Evolutionary conservation across 1,284 basidiomycete genomes (phyloP).

Genomic region (Trametes hirsuta): DNA sequence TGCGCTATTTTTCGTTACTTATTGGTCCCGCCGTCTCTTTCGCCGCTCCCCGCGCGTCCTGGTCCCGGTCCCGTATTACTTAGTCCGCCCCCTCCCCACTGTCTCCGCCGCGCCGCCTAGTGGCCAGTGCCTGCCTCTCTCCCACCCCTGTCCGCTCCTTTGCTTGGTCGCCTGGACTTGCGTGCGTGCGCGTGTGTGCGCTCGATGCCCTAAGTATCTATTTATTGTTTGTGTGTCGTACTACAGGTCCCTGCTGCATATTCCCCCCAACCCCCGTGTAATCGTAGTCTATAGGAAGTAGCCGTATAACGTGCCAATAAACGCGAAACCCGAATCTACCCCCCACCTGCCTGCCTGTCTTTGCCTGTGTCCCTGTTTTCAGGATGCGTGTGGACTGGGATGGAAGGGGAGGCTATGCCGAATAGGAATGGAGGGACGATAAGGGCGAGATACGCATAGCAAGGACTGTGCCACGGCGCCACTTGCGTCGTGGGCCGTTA

Average conservation of each 20-base stretch:
- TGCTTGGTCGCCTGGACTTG: slow-evolving; percentile 23
- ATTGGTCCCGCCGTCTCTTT: slow-evolving; percentile 26
- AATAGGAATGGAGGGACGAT: no score
- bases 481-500: slow-evolving; percentile 12
- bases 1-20: slow-evolving; percentile 33
- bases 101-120: neutral
- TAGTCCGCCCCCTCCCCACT: neutral
- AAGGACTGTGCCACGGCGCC: neutral
- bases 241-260: slow-evolving; percentile 29
- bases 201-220: slow-evolving; percentile 24
- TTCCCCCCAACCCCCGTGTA: slow-evolving; percentile 25
- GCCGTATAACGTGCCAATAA: slow-evolving; percentile 29
- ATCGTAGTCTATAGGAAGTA: slow-evolving; percentile 35
- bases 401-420: no score
- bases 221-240: slow-evolving; percentile 31
- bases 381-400: no score
- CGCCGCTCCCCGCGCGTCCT: neutral
- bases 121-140: slow-evolving; percentile 4
- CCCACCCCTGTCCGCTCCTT: slow-evolving; percentile 19
- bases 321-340: slow-evolving; percentile 15
- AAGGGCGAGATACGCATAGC: neutral
- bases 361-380: neutral
- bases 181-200: slow-evolving; percentile 7
- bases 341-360: neutral
- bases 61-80: neutral